A percentile compares a stretch with the other conserved stretches of the same genome.
These are phyloP conservation scores for Aspergillus sp. DNA, from an alignment of 2,329 filamentous ascomycete species.

Conservation along the genomic window DNA sequence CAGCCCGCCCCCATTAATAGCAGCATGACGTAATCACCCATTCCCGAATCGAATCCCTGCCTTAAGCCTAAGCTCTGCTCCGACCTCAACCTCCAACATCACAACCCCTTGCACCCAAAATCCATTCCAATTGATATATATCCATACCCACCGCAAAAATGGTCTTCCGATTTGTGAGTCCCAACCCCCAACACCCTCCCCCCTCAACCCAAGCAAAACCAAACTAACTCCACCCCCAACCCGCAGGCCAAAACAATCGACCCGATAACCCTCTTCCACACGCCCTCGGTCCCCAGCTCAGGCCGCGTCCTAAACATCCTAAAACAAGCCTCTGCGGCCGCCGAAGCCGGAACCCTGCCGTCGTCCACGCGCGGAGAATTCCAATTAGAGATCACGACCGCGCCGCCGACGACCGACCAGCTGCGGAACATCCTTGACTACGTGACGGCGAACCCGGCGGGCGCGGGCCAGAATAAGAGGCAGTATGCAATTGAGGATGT, in stretches of 20 bases:
- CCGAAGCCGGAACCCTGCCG: conserved; percentile 74
- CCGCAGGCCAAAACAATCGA: conserved; percentile 74
- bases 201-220: not conserved
- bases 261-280: conserved; percentile 95
- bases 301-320: conserved; percentile 71
- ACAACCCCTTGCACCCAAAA: not conserved
- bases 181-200: not conserved
- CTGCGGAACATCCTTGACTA: conserved; percentile 82
- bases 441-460: conserved; percentile 45
- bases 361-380: conserved; percentile 67
- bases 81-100: not conserved
- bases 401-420: conserved; percentile 76
- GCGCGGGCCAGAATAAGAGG: conserved; percentile 59
- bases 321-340: conserved; percentile 74
- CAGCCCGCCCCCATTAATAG: not conserved
- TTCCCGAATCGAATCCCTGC: no score
- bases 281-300: conserved; percentile 71
- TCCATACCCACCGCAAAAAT: conserved; percentile 10
- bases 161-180: conserved; percentile 26
- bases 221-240: not conserved
- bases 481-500: conserved; percentile 65
- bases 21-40: not conserved
- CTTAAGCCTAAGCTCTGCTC: not conserved
- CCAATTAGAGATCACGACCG: conserved; percentile 81
- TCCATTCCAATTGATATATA: not conserved